Percentiles rank a stretch among this genome's conserved stretches.
Evolutionary conservation across 2,329 filamentous ascomycete genomes (phyloP).

Genomic region (Coniella lustricola): DNA sequence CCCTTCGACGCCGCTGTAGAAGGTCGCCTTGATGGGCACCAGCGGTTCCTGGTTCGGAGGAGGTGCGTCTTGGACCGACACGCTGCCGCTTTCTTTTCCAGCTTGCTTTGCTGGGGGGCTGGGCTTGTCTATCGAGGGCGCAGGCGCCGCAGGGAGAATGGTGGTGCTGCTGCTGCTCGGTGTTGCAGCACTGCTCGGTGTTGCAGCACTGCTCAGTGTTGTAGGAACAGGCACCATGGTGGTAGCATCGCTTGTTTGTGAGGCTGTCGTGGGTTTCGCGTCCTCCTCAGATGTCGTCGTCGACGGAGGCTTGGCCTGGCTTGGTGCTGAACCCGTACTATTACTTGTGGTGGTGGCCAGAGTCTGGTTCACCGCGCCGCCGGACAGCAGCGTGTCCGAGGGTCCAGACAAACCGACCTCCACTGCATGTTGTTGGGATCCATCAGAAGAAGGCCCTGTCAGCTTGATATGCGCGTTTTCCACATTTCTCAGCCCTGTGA

Average conservation of each 20-base stretch:
- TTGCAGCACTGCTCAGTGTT: too few relatives aligned
- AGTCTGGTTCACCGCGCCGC: background rate
- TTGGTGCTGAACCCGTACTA: background rate
- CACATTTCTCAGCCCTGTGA: background rate
- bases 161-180: background rate
- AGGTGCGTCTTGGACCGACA: conserved; percentile 34
- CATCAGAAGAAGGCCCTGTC: background rate
- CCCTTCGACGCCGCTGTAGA: conserved; percentile 31
- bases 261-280: too few relatives aligned
- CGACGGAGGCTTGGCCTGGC: too few relatives aligned
- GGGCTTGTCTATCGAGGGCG: background rate
- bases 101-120: background rate
- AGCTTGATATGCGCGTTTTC: conserved; percentile 3
- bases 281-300: too few relatives aligned
- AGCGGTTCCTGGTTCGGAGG: conserved; percentile 34
- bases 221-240: too few relatives aligned
- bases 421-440: background rate
- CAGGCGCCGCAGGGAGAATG: background rate
- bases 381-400: background rate
- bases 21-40: conserved; percentile 41
- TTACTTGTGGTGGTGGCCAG: background rate
- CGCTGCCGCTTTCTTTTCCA: conserved; percentile 21
- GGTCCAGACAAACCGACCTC: background rate
- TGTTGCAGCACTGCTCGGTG: too few relatives aligned
- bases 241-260: too few relatives aligned